Percentiles rank a stretch among this genome's conserved stretches.
Evolutionary conservation across 2,329 filamentous ascomycete species (phyloP).

Genomic region (Chaetomium sp.): DNA sequence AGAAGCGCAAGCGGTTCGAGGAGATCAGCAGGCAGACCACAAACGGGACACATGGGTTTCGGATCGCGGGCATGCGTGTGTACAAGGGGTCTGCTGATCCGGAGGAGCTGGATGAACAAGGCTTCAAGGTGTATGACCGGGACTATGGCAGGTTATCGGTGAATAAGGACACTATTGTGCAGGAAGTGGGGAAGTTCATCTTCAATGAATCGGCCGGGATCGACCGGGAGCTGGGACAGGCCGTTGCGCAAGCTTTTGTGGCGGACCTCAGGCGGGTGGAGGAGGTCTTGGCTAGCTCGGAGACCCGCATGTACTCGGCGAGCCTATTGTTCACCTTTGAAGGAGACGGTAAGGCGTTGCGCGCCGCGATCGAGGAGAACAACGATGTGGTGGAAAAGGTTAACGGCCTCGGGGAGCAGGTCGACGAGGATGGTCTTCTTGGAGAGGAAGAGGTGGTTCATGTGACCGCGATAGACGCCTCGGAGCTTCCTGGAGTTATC

Average conservation of each 20-base stretch:
- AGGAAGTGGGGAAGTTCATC: slow-evolving; percentile 51
- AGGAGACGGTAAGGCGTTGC: slow-evolving; percentile 52
- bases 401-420: slow-evolving; percentile 29
- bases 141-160: slow-evolving; percentile 52
- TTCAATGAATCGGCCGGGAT: slow-evolving; percentile 54
- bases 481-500: slow-evolving; percentile 5
- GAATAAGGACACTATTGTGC: slow-evolving; percentile 46
- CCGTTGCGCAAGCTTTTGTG: slow-evolving; percentile 48
- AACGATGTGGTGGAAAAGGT: slow-evolving; percentile 30
- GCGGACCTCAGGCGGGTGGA: slow-evolving; percentile 48
- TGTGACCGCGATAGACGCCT: not conserved
- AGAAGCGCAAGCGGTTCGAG: slow-evolving; percentile 56
- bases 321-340: slow-evolving; percentile 60
- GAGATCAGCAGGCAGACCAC: slow-evolving; percentile 54
- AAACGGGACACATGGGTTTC: slow-evolving; percentile 53
- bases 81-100: slow-evolving; percentile 51
- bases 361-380: slow-evolving; percentile 48
- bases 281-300: slow-evolving; percentile 46
- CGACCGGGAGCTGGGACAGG: slow-evolving; percentile 49
- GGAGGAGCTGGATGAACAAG: slow-evolving; percentile 45
- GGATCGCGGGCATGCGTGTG: slow-evolving; percentile 59
- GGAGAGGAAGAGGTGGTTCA: not conserved
- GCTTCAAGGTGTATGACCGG: slow-evolving; percentile 56
- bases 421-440: not conserved
- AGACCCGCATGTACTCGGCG: slow-evolving; percentile 59